phyloP scores from a whole-genome alignment of 352 stramenopile genomes.

The Pythium guiyangense region DNA sequence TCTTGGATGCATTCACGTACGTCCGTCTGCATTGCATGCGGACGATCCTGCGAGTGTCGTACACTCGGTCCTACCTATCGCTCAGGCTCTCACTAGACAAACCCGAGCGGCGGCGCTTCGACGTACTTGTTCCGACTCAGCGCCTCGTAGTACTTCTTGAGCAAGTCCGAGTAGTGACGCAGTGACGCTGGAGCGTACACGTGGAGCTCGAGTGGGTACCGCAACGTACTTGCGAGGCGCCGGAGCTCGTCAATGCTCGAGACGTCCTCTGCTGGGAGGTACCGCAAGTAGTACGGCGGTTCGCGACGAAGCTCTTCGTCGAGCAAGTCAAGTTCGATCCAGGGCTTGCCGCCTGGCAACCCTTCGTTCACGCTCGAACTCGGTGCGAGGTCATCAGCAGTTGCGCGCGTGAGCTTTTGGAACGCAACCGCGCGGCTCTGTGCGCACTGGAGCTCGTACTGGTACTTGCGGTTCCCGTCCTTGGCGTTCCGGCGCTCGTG shows the following conservation, averaged over 20 bases:
- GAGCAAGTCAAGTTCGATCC: conserved; percentile 50
- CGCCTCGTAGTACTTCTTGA: conserved; percentile 67
- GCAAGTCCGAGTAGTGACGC: conserved; percentile 51
- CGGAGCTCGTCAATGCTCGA: conserved; percentile 55
- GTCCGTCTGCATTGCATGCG: too few relatives aligned
- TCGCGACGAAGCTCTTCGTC: conserved; percentile 54
- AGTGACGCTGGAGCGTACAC: conserved; percentile 58
- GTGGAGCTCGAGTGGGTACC: conserved; percentile 48
- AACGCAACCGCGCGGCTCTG: conserved; percentile 51
- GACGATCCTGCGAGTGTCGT: neutral
- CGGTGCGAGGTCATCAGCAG: conserved; percentile 25
- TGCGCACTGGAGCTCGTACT: conserved; percentile 43
- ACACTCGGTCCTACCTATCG: neutral
- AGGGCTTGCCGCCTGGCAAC: conserved; percentile 46
- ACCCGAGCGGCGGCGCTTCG: conserved; percentile 49
- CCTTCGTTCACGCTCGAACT: conserved; percentile 47
- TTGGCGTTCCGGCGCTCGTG: conserved; percentile 50
- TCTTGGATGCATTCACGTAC: too few relatives aligned
- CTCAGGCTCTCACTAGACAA: conserved; percentile 17
- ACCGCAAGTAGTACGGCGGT: conserved; percentile 69
- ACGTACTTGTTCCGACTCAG: conserved; percentile 37
- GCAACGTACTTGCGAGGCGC: conserved; percentile 44
- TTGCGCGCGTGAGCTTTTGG: conserved; percentile 41
- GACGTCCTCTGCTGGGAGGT: conserved; percentile 59
- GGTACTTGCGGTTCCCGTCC: conserved; percentile 57